Conservation (phyloP, 2,329 filamentous ascomycete species). For the Trichoderma endophyticum region DNA sequence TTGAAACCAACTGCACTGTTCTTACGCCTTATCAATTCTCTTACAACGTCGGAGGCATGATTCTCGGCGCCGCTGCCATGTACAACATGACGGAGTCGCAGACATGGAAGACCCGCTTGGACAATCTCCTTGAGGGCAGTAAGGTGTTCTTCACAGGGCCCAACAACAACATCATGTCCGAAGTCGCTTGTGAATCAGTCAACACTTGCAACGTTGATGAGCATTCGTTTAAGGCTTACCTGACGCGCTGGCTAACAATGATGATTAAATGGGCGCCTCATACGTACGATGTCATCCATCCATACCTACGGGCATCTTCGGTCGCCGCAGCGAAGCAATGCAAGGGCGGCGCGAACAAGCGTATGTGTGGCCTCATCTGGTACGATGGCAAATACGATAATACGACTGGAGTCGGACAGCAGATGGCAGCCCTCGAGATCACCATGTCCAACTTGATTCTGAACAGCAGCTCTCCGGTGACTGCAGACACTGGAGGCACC, state of each 20-base stretch:
- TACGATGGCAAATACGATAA: slow-evolving; percentile 56
- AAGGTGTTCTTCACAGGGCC: slow-evolving; percentile 54
- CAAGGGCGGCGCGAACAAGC: slow-evolving; percentile 52
- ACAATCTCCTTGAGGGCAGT: slow-evolving; percentile 53
- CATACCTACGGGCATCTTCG: slow-evolving; percentile 53
- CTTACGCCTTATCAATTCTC: slow-evolving; percentile 63
- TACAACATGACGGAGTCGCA: slow-evolving; percentile 57
- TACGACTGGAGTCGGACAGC: slow-evolving; percentile 62
- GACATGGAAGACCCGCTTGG: slow-evolving; percentile 57
- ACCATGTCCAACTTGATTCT: slow-evolving; percentile 59
- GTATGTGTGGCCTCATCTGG: slow-evolving; percentile 61
- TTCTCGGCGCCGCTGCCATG: slow-evolving; percentile 66
- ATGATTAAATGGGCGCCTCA: slow-evolving; percentile 63
- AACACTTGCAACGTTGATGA: slow-evolving; percentile 61
- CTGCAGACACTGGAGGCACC: slow-evolving; percentile 55
- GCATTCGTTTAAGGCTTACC: slow-evolving; percentile 62
- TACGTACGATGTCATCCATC: slow-evolving; percentile 51
- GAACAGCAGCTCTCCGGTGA: slow-evolving; percentile 41
- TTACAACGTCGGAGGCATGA: slow-evolving; percentile 65
- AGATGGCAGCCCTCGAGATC: slow-evolving; percentile 67
- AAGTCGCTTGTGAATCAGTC: slow-evolving; percentile 62
- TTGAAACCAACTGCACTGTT: slow-evolving; percentile 53
- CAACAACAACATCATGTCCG: slow-evolving; percentile 57
- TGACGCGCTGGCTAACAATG: slow-evolving; percentile 59
- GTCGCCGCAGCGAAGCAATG: slow-evolving; percentile 56